phyloP scores from a whole-genome alignment of 352 stramenopile species.

The Phytophthora constricta region DNA sequence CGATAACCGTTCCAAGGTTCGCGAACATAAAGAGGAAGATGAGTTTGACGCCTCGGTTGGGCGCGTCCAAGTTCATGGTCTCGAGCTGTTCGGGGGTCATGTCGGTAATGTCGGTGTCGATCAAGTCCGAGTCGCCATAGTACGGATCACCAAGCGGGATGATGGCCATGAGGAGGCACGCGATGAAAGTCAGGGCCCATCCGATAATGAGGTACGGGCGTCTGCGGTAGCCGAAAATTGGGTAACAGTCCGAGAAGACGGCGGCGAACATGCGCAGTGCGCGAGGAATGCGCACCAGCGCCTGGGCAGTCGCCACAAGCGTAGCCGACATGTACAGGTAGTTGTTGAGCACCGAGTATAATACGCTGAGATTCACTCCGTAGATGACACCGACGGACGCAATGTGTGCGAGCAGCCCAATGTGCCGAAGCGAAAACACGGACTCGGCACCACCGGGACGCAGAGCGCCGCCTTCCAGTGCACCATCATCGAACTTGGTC shows the following conservation, averaged over 20 bases:
- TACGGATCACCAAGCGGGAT: conserved; percentile 44
- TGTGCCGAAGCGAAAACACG: conserved; percentile 24
- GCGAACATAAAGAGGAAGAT: conserved; percentile 68
- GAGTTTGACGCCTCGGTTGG: conserved; percentile 39
- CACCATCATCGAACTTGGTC: neutral
- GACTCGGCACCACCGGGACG: conserved; percentile 15
- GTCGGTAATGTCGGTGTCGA: conserved; percentile 17
- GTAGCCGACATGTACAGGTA: conserved; percentile 57
- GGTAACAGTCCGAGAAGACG: conserved; percentile 68
- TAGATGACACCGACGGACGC: conserved; percentile 41
- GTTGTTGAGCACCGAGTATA: conserved; percentile 57
- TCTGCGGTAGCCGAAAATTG: conserved; percentile 71
- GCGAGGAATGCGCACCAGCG: conserved; percentile 44
- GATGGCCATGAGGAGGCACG: conserved; percentile 41
- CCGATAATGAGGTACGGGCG: conserved; percentile 79
- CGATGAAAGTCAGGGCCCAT: conserved; percentile 34
- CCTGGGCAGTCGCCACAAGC: conserved; percentile 40
- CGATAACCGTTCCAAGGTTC: conserved; percentile 70
- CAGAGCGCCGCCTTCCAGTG: conserved; percentile 9
- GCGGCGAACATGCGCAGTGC: conserved; percentile 56
- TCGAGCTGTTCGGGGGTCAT: conserved; percentile 31
- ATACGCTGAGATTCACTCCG: conserved; percentile 26
- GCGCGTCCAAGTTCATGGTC: conserved; percentile 39
- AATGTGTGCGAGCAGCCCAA: conserved; percentile 47
- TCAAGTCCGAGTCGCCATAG: conserved; percentile 31